Percentiles rank a stretch among this genome's conserved stretches.
These are phyloP conservation scores for Penicillium thymicola DNA, from an alignment of 2,329 filamentous ascomycete genomes.

Conservation along the genomic window DNA sequence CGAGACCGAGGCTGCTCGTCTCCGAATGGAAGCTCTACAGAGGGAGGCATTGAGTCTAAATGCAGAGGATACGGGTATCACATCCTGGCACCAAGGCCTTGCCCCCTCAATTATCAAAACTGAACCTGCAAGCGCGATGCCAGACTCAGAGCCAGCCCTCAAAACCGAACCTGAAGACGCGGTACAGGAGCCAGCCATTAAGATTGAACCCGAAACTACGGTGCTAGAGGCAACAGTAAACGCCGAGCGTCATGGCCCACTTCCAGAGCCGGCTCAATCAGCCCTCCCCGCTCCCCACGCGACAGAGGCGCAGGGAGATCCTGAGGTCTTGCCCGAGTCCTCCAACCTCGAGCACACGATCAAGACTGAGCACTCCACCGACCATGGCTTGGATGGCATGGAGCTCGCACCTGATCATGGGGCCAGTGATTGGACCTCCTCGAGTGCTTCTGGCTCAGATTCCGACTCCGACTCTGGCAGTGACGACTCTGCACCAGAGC, in stretches of 20 bases:
- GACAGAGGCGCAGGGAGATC: neutral
- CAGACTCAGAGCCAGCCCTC: neutral
- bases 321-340: neutral
- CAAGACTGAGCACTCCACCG: neutral
- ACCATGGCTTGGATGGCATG: conserved; percentile 9
- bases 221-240: neutral
- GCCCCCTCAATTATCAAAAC: neutral
- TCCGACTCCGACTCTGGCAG: conserved; percentile 24
- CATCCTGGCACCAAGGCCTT: neutral
- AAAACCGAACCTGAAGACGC: neutral
- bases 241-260: neutral
- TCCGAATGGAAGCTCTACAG: conserved; percentile 33
- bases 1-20: conserved; percentile 39
- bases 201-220: neutral
- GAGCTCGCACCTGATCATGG: conserved; percentile 16
- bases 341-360: neutral
- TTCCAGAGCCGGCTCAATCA: neutral
- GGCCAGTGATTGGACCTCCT: conserved; percentile 40
- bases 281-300: neutral
- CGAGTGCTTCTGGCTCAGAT: conserved; percentile 32
- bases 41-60: conserved; percentile 19
- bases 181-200: neutral
- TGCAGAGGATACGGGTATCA: neutral
- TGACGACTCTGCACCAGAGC: conserved; percentile 41
- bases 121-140: neutral